phyloP scores from a whole-genome alignment of 352 stramenopile genomes.

The Globisporangium cylindrosporum region DNA sequence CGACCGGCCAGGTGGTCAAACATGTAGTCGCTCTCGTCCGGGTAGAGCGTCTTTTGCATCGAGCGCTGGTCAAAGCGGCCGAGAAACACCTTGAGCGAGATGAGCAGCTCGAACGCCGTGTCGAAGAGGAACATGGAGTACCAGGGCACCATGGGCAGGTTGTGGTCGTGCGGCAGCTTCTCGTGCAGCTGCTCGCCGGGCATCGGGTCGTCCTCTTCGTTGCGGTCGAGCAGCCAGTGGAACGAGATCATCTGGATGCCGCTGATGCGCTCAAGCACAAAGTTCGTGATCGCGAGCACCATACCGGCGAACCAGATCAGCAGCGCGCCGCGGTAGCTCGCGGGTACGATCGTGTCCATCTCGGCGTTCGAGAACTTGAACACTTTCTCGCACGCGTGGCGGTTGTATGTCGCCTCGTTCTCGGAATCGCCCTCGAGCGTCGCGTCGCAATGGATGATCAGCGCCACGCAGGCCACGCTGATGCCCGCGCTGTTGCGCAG shows the following conservation, averaged over 20 bases:
- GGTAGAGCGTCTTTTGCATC: constrained; percentile 87
- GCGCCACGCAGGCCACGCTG: constrained; percentile 74
- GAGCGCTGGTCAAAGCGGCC: constrained; percentile 87
- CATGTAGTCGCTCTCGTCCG: constrained; percentile 65
- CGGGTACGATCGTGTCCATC: constrained; percentile 54
- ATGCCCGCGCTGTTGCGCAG: constrained; percentile 81
- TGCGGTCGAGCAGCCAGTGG: constrained; percentile 54
- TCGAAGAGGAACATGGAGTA: constrained; percentile 93
- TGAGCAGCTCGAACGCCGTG: constrained; percentile 89
- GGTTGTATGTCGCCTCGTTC: constrained; percentile 57
- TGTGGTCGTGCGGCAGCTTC: constrained; percentile 64
- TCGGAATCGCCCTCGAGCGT: constrained; percentile 34
- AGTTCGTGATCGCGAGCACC: constrained; percentile 78
- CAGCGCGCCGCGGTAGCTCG: constrained; percentile 73
- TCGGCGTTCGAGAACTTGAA: constrained; percentile 66
- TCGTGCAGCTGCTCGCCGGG: constrained; percentile 47
- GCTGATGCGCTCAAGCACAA: constrained; percentile 77
- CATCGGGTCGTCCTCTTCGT: constrained; percentile 44
- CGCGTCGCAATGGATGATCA: constrained; percentile 81
- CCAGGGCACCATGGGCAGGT: constrained; percentile 92
- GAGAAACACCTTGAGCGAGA: constrained; percentile 93
- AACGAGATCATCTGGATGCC: constrained; percentile 81
- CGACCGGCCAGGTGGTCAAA: constrained; percentile 80
- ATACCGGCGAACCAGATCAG: constrained; percentile 86
- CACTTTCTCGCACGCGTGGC: constrained; percentile 73